Percentiles rank a stretch among this genome's conserved stretches.
These are phyloP conservation scores for Solanum aculeatissimum DNA, from an alignment of 305 asterid genomes.

Conservation along the genomic window DNA sequence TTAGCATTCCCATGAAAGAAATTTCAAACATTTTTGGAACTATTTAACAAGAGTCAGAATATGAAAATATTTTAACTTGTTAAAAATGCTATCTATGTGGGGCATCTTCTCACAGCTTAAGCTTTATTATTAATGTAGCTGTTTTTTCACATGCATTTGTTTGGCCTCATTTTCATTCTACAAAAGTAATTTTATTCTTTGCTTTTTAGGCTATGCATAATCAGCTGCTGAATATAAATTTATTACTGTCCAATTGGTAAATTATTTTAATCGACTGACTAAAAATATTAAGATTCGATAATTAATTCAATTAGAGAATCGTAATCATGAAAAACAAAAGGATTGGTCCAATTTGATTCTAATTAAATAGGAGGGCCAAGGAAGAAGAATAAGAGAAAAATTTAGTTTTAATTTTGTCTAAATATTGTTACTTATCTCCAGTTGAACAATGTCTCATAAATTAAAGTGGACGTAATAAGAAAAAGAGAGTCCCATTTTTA, in stretches of 20 bases:
- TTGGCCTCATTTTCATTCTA: not conserved
- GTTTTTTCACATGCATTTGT: not conserved
- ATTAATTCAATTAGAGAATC: not conserved
- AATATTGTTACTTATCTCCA: not conserved
- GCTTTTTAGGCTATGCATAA: not conserved
- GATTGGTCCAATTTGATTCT: not conserved
- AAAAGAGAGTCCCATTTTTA: no score
- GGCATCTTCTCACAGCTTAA: not conserved
- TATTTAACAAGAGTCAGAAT: not conserved
- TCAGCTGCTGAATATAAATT: not conserved
- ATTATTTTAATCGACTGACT: not conserved
- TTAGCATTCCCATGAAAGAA: not conserved
- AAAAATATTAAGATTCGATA: not conserved
- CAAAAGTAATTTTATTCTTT: not conserved
- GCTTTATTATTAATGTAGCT: not conserved
- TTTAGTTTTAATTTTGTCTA: not conserved
- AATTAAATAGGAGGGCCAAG: not conserved
- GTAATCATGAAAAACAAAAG: not conserved
- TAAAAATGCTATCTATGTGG: not conserved
- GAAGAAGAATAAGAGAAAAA: not conserved
- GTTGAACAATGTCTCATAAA: not conserved
- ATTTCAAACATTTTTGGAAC: not conserved
- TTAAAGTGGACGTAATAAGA: no score
- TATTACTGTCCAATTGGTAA: not conserved
- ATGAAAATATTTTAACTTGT: not conserved